Percentiles rank a stretch among this genome's conserved stretches.
Evolutionary conservation across 768 basidiomycete genomes (phyloP).

Genomic region (Pholiota molesta): DNA sequence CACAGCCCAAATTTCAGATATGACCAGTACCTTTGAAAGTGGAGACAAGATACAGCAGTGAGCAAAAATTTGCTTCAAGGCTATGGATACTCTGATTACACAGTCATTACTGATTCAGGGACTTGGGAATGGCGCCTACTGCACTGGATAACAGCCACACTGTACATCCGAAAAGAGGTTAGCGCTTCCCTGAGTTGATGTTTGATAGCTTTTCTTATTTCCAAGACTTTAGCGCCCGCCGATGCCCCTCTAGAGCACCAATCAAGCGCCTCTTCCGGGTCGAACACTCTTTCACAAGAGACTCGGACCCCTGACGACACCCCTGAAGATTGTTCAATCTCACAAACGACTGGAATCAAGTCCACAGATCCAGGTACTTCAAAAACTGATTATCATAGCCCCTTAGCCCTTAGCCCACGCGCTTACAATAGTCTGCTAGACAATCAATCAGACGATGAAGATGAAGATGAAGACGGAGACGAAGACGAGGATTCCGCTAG

Average conservation of each 20-base stretch:
- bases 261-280: neutral
- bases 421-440: neutral
- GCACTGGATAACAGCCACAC: too few species aligned
- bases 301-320: neutral
- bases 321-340: neutral
- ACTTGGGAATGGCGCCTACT: too few species aligned
- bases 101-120: too few species aligned
- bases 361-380: neutral
- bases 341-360: neutral
- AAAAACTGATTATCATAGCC: too few species aligned
- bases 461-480: neutral
- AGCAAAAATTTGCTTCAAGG: too few species aligned
- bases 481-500: constrained; percentile 4
- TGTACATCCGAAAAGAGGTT: neutral
- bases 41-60: too few species aligned
- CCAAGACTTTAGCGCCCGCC: neutral
- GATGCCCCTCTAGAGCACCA: neutral
- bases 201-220: neutral
- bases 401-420: neutral
- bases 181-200: neutral
- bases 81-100: too few species aligned
- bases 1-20: too few species aligned
- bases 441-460: neutral
- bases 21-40: too few species aligned
- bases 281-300: neutral